Conservation (phyloP, 1,284 basidiomycete genomes). For the Laetiporus sulphureus region DNA sequence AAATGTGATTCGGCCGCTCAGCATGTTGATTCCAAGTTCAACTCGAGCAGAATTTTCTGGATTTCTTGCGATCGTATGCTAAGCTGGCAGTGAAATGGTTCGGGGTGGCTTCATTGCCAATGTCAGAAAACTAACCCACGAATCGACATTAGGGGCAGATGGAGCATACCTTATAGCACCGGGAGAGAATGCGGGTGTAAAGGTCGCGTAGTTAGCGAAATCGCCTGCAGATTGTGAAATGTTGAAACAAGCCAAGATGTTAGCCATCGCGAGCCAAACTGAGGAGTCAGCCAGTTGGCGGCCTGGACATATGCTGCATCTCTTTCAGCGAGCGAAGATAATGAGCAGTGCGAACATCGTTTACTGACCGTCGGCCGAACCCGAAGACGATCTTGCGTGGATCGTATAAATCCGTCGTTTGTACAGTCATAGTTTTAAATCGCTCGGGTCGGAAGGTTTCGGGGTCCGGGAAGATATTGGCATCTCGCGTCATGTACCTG, state of each 20-base stretch:
- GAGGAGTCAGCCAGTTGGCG: slow-evolving; percentile 18
- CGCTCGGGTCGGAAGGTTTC: slow-evolving; percentile 26
- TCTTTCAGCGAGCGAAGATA: neutral
- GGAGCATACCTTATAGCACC: too few species aligned
- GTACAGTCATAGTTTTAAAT: slow-evolving; percentile 18
- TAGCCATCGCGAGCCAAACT: slow-evolving; percentile 18
- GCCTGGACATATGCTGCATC: slow-evolving; percentile 19
- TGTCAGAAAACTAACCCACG: too few species aligned
- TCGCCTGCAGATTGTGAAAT: slow-evolving; percentile 9
- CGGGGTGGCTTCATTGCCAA: too few species aligned
- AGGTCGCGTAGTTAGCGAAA: slow-evolving; percentile 7
- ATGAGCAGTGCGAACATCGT: neutral
- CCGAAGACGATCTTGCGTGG: slow-evolving; percentile 24
- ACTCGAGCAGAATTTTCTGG: too few species aligned
- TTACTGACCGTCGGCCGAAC: slow-evolving; percentile 35
- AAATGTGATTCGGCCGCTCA: too few species aligned
- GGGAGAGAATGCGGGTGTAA: neutral
- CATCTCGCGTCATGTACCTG: slow-evolving; percentile 27
- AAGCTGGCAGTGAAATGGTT: too few species aligned
- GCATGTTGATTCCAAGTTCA: too few species aligned
- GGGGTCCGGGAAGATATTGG: slow-evolving; percentile 19
- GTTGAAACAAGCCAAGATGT: slow-evolving; percentile 11
- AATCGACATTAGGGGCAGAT: too few species aligned
- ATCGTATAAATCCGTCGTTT: slow-evolving; percentile 16
- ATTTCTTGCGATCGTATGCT: too few species aligned